A percentile compares a stretch with the other conserved stretches of the same genome.
These are phyloP conservation scores for Lactarius hengduanensis DNA, from an alignment of 768 basidiomycete species.

Conservation along the genomic window DNA sequence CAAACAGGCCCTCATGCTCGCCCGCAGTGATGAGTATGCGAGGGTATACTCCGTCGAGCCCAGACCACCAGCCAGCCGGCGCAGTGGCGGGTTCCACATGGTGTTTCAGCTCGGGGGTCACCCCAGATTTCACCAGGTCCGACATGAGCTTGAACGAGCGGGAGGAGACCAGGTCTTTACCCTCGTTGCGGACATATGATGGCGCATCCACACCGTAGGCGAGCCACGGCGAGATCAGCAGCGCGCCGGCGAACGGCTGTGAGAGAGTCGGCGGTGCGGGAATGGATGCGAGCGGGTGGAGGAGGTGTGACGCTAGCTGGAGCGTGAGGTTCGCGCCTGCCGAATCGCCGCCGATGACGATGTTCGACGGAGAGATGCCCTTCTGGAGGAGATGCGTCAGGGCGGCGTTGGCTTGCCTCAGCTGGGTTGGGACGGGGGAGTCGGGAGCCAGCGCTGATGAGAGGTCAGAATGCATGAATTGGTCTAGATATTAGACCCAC, in stretches of 20 bases:
- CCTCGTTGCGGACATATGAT: constrained; percentile 3
- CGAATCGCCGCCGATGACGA: constrained; percentile 29
- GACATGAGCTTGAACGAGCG: background rate
- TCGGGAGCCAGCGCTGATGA: constrained; percentile 7
- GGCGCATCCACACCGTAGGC: background rate
- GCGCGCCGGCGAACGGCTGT: background rate
- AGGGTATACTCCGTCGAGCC: constrained; percentile 7
- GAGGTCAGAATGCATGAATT: background rate
- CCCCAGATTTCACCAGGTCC: background rate
- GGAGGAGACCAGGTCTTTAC: background rate
- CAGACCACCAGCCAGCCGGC: constrained; percentile 8
- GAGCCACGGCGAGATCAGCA: constrained; percentile 15
- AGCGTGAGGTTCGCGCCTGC: constrained; percentile 30
- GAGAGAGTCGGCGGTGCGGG: constrained; percentile 5
- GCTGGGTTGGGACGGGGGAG: constrained; percentile 28
- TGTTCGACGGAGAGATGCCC: constrained; percentile 26
- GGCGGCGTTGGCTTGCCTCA: constrained; percentile 25
- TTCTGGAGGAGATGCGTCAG: constrained; percentile 25
- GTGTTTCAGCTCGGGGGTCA: background rate
- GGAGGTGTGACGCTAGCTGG: constrained; percentile 27
- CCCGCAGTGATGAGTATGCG: constrained; percentile 7
- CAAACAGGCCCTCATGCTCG: background rate
- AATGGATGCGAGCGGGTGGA: constrained; percentile 26
- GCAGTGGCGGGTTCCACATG: background rate
- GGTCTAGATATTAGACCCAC: constrained; percentile 3